A percentile compares a stretch with the other conserved stretches of the same genome.
These are phyloP conservation scores for Naganishia randhawae DNA, from an alignment of 768 basidiomycete species.

Conservation along the genomic window DNA sequence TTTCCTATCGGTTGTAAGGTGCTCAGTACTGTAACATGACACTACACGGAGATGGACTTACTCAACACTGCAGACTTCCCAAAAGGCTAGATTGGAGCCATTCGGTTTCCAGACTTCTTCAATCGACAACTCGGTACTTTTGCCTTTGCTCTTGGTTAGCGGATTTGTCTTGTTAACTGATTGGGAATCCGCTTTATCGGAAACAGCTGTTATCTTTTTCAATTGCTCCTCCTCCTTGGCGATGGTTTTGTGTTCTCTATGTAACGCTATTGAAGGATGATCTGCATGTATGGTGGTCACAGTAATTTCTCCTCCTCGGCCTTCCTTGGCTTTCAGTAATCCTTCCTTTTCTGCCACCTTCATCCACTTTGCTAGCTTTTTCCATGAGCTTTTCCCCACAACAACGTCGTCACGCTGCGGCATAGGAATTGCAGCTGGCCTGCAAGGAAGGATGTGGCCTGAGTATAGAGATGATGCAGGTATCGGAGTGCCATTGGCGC, in stretches of 20 bases:
- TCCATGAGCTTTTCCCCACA: slow-evolving; percentile 74
- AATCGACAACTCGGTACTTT: slow-evolving; percentile 58
- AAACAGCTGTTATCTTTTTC: slow-evolving; percentile 55
- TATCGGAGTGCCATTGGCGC: slow-evolving; percentile 65
- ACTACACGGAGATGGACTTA: slow-evolving; percentile 49
- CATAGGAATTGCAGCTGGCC: slow-evolving; percentile 64
- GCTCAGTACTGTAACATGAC: neutral
- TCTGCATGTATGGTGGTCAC: slow-evolving; percentile 1
- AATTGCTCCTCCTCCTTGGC: slow-evolving; percentile 65
- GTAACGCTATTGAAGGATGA: slow-evolving; percentile 18
- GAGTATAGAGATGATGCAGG: slow-evolving; percentile 72
- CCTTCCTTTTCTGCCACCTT: slow-evolving; percentile 71
- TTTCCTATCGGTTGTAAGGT: neutral
- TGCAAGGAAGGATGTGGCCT: slow-evolving; percentile 68
- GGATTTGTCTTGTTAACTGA: neutral
- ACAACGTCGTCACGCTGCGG: slow-evolving; percentile 44
- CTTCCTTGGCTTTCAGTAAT: slow-evolving; percentile 68
- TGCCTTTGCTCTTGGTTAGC: slow-evolving; percentile 55
- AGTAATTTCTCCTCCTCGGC: slow-evolving; percentile 39
- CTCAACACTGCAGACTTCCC: slow-evolving; percentile 64
- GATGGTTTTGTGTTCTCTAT: slow-evolving; percentile 54
- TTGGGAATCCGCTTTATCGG: neutral
- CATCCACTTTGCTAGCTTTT: slow-evolving; percentile 76
- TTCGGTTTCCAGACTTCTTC: slow-evolving; percentile 75
- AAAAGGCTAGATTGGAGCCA: slow-evolving; percentile 58